Evolutionary conservation across 2,329 filamentous ascomycete genomes (phyloP), one percentile per base, ranked within the genome.

Genomic region (Pseudogymnoascus sp.): DNA sequence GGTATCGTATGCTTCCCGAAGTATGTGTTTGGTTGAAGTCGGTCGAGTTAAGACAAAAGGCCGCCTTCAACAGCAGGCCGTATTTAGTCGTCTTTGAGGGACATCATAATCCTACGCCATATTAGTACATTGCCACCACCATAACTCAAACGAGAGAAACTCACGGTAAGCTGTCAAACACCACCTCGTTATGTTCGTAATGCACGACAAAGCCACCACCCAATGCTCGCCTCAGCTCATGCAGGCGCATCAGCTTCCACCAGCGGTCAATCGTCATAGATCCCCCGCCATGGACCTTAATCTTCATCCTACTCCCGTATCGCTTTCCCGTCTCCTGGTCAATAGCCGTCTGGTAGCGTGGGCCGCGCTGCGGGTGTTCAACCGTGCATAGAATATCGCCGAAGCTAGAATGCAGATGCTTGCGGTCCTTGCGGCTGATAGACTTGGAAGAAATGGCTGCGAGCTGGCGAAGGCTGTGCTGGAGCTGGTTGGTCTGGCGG

Each of bases 211-310:
- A 86, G 0, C 85, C 85, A 12, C 82, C 80, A 62, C 83, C 81
- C 39, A 89, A 74, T 30, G 86, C 74, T 38, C 86, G 74, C 68
- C 84, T 80, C 60, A 90, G 73, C 2, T 81, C 80, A 63, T 85
- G 82, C 58, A 89, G 73, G 30, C 86, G 78, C 66, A 84, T 78
- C 67, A 88, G 75, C 72, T 90, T 90, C 87, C 87, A 90, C 87
- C 87, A 90, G 65, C 81, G 81, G 71, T 90, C 86, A 58, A 90
- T 84, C 58, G 76, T 79, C 76, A 89, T 82, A 60, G 81, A 78
- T 2, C 84, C 82, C 54, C 79, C 80, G 20, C 78, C 77, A 60
- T 81, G 78, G 61, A 89, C 81, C 61, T 81, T 80, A 38, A 90
- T 77, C 9, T 76, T 81, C 74, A 88, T 77, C 62, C 85, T 79